Evolutionary conservation across 2,329 filamentous ascomycete species (phyloP).

Genomic region (Arthrobotrys conoides): DNA sequence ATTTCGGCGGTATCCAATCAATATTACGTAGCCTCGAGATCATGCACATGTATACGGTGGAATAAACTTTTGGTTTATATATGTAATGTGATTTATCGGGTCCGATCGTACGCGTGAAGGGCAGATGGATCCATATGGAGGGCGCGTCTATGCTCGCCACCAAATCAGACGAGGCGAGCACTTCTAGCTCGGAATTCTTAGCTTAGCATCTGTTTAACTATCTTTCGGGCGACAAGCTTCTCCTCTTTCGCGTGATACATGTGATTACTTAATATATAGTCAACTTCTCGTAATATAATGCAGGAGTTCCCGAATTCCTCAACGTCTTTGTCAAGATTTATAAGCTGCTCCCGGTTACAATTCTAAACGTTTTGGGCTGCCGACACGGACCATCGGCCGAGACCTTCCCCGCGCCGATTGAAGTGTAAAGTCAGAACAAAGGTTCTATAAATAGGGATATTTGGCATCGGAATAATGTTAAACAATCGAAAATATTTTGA

Average conservation of each 20-base stretch:
- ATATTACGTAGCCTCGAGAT: no score
- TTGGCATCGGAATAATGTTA: background rate
- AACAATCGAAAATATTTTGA: no score
- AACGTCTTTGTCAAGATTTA: constrained; percentile 56
- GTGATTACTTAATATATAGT: background rate
- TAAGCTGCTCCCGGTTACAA: constrained; percentile 21
- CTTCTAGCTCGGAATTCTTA: no score
- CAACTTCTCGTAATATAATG: constrained; percentile 5
- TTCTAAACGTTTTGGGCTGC: background rate
- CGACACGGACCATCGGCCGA: constrained; percentile 6
- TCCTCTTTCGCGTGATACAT: constrained; percentile 5
- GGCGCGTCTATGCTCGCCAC: no score
- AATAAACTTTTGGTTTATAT: no score
- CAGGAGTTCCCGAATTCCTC: background rate
- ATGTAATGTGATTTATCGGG: no score
- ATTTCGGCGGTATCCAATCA: no score
- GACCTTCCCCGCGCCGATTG: background rate
- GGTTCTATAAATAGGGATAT: background rate
- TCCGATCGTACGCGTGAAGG: no score
- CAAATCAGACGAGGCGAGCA: no score
- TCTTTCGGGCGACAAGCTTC: background rate
- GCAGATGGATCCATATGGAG: no score
- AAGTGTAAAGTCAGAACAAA: background rate
- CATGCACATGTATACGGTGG: no score
- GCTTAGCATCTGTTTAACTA: no score